Evolutionary conservation across 805 yeast genomes (phyloP), one percentile per base, ranked within the genome.

Genomic region (Babjeviella inositovora): DNA sequence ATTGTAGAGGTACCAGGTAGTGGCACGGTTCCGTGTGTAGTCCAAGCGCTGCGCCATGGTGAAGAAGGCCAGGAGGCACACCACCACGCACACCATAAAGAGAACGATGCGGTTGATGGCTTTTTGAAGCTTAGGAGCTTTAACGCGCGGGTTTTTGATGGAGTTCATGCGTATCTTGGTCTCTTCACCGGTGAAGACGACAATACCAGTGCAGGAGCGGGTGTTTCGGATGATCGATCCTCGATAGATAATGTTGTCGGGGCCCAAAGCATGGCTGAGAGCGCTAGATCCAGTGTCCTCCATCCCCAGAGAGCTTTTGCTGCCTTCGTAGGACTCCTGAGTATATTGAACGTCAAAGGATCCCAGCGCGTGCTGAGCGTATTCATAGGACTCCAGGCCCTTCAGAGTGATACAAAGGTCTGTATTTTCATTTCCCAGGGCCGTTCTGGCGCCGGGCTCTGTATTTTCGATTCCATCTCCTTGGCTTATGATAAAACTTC

Each of bases 101-200:
- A 70, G 43, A 18, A 90, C 93, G 37, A 90, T 84, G 36, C 62
- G 47, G 45, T 90, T 90, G 41, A 87, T 82, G 24, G 72, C 66
- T 18, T 57, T 59, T 45, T 90, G 98, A 15, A 90, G 54, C 38
- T 85, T 80, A 2, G 99, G 99, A 0, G 96, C 84, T 45, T 92
- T 92, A 0, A 77, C 71, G 38, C 97, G 60, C 8, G 94, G 93
- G 38, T 82, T 79, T 37, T 70, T 76, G 25, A 82, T 63, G 7
- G 95, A 87, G 49, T 90, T 92, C 93, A 84, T 81, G 46, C 97
- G 66, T 25, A 90, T 81, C 39, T 90, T 90, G 6, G 95, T 67
- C 47, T 90, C 98, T 47, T 82, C 95, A 28, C 99, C 99, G 0
- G 93, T 73, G 57, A 82, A 92, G 1, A 85, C 57, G 4, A 82